A percentile compares a stretch with the other conserved stretches of the same genome.
Conservation (phyloP, 257 asterid species). For the Oldenlandia corymbosa region DNA sequence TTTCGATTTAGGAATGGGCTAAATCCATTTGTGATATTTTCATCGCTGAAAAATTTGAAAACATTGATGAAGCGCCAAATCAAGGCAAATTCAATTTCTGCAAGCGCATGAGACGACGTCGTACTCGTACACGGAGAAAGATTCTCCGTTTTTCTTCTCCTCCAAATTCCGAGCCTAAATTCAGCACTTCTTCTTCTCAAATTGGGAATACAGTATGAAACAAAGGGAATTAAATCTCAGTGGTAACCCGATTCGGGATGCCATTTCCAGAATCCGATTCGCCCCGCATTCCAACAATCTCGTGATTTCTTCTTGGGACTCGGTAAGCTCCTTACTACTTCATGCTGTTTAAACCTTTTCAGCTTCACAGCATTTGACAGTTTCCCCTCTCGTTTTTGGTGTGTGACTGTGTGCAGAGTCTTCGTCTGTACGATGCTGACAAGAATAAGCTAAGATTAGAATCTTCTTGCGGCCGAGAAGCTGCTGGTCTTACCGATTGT, state of each 20-base stretch:
- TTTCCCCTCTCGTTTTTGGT: neutral
- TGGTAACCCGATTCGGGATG: conserved; percentile 48
- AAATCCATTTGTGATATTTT: neutral
- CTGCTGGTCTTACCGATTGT: conserved; percentile 57
- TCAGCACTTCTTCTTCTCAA: neutral
- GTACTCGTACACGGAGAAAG: neutral
- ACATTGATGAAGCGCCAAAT: conserved; percentile 5
- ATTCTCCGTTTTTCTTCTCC: neutral
- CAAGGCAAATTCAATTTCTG: too few species aligned
- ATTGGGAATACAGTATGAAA: conserved; percentile 27
- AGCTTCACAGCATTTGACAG: neutral
- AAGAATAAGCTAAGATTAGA: conserved; percentile 51
- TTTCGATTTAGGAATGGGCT: neutral
- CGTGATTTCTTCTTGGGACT: conserved; percentile 83
- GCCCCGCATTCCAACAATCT: conserved; percentile 67
- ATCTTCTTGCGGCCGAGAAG: conserved; percentile 38
- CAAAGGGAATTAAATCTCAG: conserved; percentile 32
- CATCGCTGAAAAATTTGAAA: neutral
- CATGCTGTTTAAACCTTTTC: neutral
- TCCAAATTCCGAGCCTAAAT: neutral
- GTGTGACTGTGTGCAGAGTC: conserved; percentile 39
- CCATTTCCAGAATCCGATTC: conserved; percentile 77
- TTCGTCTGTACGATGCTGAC: conserved; percentile 75
- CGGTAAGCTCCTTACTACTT: conserved; percentile 33
- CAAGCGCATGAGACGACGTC: neutral